Conservation (phyloP, 2,329 filamentous ascomycete species). For the Conoideocrella luteorostrata region DNA sequence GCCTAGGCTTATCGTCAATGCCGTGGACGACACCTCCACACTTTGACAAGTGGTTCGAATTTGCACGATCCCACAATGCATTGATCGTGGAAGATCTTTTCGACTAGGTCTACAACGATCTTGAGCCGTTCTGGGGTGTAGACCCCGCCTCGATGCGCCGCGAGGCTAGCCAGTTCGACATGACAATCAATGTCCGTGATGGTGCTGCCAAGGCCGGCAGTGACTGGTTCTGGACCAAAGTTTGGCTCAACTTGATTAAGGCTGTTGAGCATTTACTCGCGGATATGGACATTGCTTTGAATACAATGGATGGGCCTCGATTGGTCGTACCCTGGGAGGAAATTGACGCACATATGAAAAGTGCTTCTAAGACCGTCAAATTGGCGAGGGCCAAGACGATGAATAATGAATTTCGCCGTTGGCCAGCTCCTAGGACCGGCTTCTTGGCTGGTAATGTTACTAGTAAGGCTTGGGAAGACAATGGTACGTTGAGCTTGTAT, state of each 20-base stretch:
- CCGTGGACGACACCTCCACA: slow-evolving; percentile 55
- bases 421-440: slow-evolving; percentile 31
- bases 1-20: slow-evolving; percentile 51
- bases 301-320: slow-evolving; percentile 61
- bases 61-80: slow-evolving; percentile 44
- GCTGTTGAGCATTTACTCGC: slow-evolving; percentile 51
- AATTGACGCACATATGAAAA: slow-evolving; percentile 46
- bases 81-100: slow-evolving; percentile 58
- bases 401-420: slow-evolving; percentile 34
- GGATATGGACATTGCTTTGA: slow-evolving; percentile 62
- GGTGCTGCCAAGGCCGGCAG: slow-evolving; percentile 43
- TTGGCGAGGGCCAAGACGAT: slow-evolving; percentile 39
- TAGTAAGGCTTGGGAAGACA: slow-evolving; percentile 43
- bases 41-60: slow-evolving; percentile 55
- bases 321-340: slow-evolving; percentile 59
- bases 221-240: slow-evolving; percentile 52
- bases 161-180: slow-evolving; percentile 49
- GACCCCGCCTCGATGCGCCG: slow-evolving; percentile 41
- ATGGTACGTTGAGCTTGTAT: slow-evolving; percentile 32
- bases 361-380: slow-evolving; percentile 41
- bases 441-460: slow-evolving; percentile 28
- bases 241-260: slow-evolving; percentile 49
- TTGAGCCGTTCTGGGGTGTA: slow-evolving; percentile 52
- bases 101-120: slow-evolving; percentile 56
- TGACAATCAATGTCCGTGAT: slow-evolving; percentile 53